Percentiles rank a stretch among this genome's conserved stretches.
These are phyloP conservation scores for Fraxinus sp. DNA, from an alignment of 305 asterid genomes.

Conservation along the genomic window DNA sequence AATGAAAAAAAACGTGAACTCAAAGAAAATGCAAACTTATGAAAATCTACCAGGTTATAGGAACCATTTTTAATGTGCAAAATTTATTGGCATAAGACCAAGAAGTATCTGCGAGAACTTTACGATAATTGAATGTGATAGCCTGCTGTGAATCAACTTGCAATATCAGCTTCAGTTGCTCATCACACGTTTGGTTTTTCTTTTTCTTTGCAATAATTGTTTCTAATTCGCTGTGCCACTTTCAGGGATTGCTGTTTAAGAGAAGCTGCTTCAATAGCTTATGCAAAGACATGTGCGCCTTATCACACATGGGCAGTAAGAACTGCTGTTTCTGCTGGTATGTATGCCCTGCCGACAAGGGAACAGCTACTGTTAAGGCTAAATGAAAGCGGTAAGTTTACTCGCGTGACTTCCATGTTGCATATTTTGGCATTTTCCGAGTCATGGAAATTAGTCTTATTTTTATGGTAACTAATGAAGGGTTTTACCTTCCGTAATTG, in stretches of 20 bases:
- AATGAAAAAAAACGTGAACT: not conserved
- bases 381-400: slow-evolving; percentile 73
- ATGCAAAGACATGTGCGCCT: slow-evolving; percentile 88
- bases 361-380: slow-evolving; percentile 76
- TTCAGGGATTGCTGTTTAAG: slow-evolving; percentile 64
- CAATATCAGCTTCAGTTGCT: not conserved
- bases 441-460: not conserved
- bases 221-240: not conserved
- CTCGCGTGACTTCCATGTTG: not conserved
- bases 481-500: not conserved
- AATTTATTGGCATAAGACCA: not conserved
- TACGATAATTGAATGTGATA: not conserved
- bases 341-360: slow-evolving; percentile 92
- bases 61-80: slow-evolving; percentile 1
- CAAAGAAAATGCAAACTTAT: not conserved
- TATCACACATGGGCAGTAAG: slow-evolving; percentile 94
- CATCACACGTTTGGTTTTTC: not conserved
- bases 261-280: slow-evolving; percentile 85
- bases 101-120: not conserved
- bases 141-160: not conserved
- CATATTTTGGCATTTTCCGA: not conserved
- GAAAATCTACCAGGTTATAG: not conserved
- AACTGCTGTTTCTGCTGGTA: slow-evolving; percentile 94
- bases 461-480: slow-evolving; percentile 5
- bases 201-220: not conserved